Evolutionary conservation across 2,329 filamentous ascomycete genomes (phyloP).

Genomic region (Colletotrichum lini): DNA sequence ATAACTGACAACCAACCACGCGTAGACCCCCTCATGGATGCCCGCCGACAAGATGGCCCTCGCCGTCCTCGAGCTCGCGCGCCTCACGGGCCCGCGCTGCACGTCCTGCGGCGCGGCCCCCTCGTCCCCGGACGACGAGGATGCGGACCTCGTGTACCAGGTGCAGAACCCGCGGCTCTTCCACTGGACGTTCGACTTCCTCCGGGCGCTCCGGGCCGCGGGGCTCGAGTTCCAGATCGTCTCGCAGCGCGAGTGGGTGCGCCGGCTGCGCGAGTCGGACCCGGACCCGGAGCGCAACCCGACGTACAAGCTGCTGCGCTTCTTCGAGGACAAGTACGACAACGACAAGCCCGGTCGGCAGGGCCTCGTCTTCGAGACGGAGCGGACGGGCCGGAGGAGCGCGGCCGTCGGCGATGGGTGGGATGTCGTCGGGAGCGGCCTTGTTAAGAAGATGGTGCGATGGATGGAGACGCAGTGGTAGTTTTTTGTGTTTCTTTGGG

Average conservation of each 20-base stretch:
- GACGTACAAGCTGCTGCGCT: conserved; percentile 65
- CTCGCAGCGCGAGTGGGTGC: conserved; percentile 60
- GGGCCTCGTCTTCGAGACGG: conserved; percentile 56
- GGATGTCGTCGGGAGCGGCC: conserved; percentile 55
- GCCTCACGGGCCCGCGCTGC: conserved; percentile 44
- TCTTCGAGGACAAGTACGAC: conserved; percentile 67
- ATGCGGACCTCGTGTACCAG: conserved; percentile 60
- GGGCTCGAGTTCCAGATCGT: conserved; percentile 62
- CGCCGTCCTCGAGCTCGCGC: conserved; percentile 55
- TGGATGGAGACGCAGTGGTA: conserved; percentile 50
- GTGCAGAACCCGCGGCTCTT: conserved; percentile 65
- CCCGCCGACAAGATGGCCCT: conserved; percentile 61
- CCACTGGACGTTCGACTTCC: conserved; percentile 66
- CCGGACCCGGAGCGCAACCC: conserved; percentile 65
- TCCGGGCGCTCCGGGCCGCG: conserved; percentile 63
- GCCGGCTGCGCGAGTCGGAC: conserved; percentile 59
- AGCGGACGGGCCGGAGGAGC: conserved; percentile 51
- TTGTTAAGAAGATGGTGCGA: conserved; percentile 55
- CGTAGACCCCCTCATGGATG: conserved; percentile 58
- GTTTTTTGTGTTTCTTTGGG: too few species aligned
- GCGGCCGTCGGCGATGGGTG: conserved; percentile 51
- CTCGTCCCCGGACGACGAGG: conserved; percentile 29
- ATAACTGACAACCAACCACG: conserved; percentile 60
- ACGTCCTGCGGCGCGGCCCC: conserved; percentile 48
- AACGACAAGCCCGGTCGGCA: conserved; percentile 55